Evolutionary conservation across 257 asterid genomes (phyloP), one percentile per base, ranked within the genome.

Genomic region (Solanum chilense): DNA sequence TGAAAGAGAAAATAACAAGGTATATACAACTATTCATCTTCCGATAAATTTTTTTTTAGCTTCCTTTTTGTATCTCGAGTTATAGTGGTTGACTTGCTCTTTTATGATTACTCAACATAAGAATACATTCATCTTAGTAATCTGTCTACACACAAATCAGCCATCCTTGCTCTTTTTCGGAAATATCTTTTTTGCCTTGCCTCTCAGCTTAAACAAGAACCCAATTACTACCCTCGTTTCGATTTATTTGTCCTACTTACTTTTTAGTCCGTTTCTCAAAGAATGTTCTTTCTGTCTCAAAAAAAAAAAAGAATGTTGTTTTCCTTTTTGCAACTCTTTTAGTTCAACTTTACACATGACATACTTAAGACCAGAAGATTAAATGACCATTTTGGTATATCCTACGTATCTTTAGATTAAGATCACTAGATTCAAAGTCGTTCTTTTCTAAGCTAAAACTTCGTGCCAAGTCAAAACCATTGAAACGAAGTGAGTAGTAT

Each of bases 1-100:
- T 95, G 98, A 95, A 92, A 89, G 98, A 96, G 89, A 93, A 90
- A 82, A 93, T 97, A 83, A 92, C 91, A 80, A 94, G 96, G 98
- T 97, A 91, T 52, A 75, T n/a, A 4, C 7, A 5, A 29, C 4
- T 49, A 77, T 27, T 52, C 29, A 66, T 76, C 75, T 21, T 88
- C 78, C 14, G 29, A 4, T 27, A 4, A 9, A 29, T 66, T 39
- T 66, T 64, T 41, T 66, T 47, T 49, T 29, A 39, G 33, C n/a
- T 27, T 27, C 37, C 12, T 18, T 58, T 78, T 3, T 6, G 1
- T 7, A 39, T 39, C 64, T 56, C 0, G 11, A 12, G 18, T 73
- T 23, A 11, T 41, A 12, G 5, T 6, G 5, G 14, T 74, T 18
- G 21, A 60, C 39, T 29, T 20, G 9, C 13, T 23, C 42, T 3